Evolutionary conservation across 2,329 filamentous ascomycete species (phyloP).

Genomic region (Fusarium domesticum): DNA sequence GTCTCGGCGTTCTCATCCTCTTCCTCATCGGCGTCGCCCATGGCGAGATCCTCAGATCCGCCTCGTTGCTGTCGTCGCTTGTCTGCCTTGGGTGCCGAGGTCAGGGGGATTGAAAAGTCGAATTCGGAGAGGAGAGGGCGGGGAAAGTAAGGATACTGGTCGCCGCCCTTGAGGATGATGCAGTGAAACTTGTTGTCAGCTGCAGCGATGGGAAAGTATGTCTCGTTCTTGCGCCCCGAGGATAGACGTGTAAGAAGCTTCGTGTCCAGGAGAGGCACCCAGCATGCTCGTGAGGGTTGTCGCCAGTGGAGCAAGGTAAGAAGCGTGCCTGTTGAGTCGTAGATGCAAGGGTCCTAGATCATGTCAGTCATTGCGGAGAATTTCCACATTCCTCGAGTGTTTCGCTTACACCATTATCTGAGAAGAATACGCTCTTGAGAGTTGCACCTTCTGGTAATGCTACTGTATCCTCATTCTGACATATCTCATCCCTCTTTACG

Average conservation of each 20-base stretch:
- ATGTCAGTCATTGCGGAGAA: constrained; percentile 2
- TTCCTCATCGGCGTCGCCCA: constrained; percentile 36
- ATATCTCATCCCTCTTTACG: constrained; percentile 88
- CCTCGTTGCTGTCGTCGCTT: constrained; percentile 32
- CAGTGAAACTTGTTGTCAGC: constrained; percentile 93
- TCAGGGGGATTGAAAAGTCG: constrained; percentile 81
- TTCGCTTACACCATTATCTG: constrained; percentile 72
- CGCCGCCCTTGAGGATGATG: constrained; percentile 95
- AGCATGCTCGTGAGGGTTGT: constrained; percentile 75
- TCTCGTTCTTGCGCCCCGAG: constrained; percentile 80
- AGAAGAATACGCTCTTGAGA: constrained; percentile 85
- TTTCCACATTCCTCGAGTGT: background rate
- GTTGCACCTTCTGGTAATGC: constrained; percentile 73
- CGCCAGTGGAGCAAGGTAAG: constrained; percentile 91
- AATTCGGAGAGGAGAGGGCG: constrained; percentile 89
- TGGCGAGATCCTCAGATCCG: constrained; percentile 33
- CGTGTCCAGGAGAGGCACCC: constrained; percentile 92
- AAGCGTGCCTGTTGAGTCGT: constrained; percentile 87
- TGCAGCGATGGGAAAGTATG: constrained; percentile 93
- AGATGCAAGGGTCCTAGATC: constrained; percentile 83
- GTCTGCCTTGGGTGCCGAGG: constrained; percentile 45
- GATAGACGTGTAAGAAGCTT: constrained; percentile 77
- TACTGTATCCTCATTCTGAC: constrained; percentile 89
- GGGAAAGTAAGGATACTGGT: constrained; percentile 90
- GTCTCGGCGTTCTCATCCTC: constrained; percentile 46